These are phyloP conservation scores for Termitomyces sp. DNA, from an alignment of 768 basidiomycete species.

Conservation along the genomic window DNA sequence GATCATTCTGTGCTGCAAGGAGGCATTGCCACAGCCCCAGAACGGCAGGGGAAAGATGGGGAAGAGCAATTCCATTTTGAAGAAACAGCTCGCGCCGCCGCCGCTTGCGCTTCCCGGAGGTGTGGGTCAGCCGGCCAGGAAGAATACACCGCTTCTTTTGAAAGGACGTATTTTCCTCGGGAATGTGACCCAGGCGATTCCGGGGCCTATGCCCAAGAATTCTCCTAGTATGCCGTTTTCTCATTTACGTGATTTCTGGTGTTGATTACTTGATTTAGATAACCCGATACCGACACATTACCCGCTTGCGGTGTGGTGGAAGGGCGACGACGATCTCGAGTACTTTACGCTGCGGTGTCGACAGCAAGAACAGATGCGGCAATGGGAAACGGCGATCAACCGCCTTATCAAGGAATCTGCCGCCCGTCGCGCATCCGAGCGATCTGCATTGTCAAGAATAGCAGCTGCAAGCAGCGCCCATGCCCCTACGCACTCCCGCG, in stretches of 20 bases:
- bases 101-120: constrained; percentile 46
- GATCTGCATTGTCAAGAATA: constrained; percentile 49
- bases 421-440: constrained; percentile 65
- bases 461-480: constrained; percentile 46
- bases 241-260: constrained; percentile 1
- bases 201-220: constrained; percentile 44
- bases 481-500: constrained; percentile 30
- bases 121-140: constrained; percentile 59
- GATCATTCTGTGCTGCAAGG: constrained; percentile 99
- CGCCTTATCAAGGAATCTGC: constrained; percentile 79
- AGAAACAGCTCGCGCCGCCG: constrained; percentile 65
- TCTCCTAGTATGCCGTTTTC: constrained; percentile 50
- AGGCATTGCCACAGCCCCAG: constrained; percentile 57
- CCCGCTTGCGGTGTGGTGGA: constrained; percentile 91
- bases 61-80: constrained; percentile 87
- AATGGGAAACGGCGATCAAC: constrained; percentile 90
- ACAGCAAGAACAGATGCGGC: constrained; percentile 85
- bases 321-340: constrained; percentile 89
- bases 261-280: constrained; percentile 25
- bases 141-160: constrained; percentile 77
- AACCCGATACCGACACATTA: constrained; percentile 55
- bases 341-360: constrained; percentile 93
- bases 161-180: constrained; percentile 98
- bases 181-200: constrained; percentile 84
- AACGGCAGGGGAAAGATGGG: constrained; percentile 63